phyloP scores from a whole-genome alignment of 164 flowering plant species.

The Chimonanthus salicifolius region DNA sequence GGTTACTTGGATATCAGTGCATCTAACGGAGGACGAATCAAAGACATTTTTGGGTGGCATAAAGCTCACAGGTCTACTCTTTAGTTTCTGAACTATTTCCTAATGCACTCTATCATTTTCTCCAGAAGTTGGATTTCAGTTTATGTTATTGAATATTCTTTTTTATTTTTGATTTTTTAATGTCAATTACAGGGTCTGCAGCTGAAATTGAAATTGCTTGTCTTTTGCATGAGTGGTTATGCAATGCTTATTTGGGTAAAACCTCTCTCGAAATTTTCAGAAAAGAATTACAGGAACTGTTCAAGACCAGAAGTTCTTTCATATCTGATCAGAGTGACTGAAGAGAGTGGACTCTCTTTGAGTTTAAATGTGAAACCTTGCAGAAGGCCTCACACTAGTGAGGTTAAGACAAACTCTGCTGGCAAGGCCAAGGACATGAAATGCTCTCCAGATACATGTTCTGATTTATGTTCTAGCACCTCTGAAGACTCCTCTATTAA shows the following conservation, averaged over 20 bases:
- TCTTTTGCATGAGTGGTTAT: conserved; percentile 64
- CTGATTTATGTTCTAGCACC: conserved; percentile 3
- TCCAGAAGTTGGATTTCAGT: neutral
- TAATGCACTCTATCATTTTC: neutral
- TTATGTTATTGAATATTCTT: neutral
- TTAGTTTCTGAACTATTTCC: conserved; percentile 1
- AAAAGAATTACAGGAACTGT: conserved; percentile 41
- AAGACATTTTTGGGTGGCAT: conserved; percentile 37
- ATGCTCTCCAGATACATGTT: neutral
- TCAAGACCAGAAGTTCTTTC: conserved; percentile 40
- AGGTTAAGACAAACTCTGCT: conserved; percentile 13
- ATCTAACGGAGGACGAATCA: conserved; percentile 50
- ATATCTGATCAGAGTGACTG: conserved; percentile 26
- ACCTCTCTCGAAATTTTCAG: conserved; percentile 47
- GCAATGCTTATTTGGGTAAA: conserved; percentile 59
- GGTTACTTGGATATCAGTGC: conserved; percentile 58
- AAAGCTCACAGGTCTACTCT: conserved; percentile 28
- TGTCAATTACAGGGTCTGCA: conserved; percentile 19
- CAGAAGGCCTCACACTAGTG: conserved; percentile 16
- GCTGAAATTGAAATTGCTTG: conserved; percentile 38
- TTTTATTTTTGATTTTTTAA: neutral
- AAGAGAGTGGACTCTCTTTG: conserved; percentile 18
- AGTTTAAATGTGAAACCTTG: conserved; percentile 14
- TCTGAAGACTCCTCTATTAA: conserved; percentile 19
- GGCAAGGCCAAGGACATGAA: conserved; percentile 13